Conservation (phyloP, 257 asterid species). For the Apocynum venetum region DNA sequence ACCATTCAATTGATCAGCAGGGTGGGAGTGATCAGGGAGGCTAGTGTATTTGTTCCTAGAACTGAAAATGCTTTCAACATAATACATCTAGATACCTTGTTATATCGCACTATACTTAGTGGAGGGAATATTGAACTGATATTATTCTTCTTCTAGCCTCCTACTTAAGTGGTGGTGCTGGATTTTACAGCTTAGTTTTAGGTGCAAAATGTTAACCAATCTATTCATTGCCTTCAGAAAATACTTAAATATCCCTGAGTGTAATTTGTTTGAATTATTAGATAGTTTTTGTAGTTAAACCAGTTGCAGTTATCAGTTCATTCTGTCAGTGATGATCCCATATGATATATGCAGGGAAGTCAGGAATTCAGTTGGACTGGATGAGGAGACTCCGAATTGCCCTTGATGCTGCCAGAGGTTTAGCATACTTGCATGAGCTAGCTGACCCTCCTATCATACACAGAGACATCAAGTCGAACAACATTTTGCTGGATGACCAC, state of each 20-base stretch:
- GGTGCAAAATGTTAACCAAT: neutral
- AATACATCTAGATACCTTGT: neutral
- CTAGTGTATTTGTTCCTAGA: neutral
- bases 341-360: constrained; percentile 40
- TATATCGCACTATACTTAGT: neutral
- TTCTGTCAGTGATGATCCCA: neutral
- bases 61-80: neutral
- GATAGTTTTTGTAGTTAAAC: neutral
- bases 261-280: neutral
- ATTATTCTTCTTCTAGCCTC: neutral
- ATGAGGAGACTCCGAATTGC: constrained; percentile 57
- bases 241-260: neutral
- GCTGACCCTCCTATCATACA: constrained; percentile 92
- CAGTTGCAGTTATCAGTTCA: neutral
- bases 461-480: constrained; percentile 80
- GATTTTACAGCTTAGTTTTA: neutral
- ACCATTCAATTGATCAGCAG: neutral
- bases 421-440: constrained; percentile 78
- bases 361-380: constrained; percentile 59
- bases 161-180: neutral
- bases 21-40: neutral
- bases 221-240: neutral
- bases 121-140: neutral
- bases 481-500: constrained; percentile 61
- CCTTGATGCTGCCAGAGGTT: constrained; percentile 81